These are phyloP conservation scores for Globisporangium megalacanthum DNA, from an alignment of 352 stramenopile genomes.

Conservation along the genomic window DNA sequence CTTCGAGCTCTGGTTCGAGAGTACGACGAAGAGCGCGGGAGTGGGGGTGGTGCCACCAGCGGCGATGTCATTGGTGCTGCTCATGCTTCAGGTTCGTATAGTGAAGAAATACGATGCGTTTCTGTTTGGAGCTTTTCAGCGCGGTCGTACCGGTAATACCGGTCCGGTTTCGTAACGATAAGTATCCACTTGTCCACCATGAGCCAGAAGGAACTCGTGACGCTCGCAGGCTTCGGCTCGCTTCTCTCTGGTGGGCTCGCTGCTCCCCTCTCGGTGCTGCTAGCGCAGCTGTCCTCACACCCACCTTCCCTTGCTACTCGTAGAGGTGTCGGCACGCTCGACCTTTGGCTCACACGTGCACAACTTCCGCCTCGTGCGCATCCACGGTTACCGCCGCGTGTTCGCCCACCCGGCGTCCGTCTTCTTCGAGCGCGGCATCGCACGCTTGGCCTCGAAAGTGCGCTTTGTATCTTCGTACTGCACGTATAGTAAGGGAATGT, in stretches of 20 bases:
- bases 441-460: constrained; percentile 78
- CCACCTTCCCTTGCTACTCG: not conserved
- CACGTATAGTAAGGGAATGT: too few species aligned
- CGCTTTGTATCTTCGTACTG: too few species aligned
- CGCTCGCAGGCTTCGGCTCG: constrained; percentile 89
- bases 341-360: constrained; percentile 84
- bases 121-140: too few species aligned
- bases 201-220: constrained; percentile 26
- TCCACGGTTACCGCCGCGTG: constrained; percentile 84
- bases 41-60: not conserved
- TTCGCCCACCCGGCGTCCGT: constrained; percentile 91
- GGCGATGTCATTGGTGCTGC: constrained; percentile 3
- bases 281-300: not conserved
- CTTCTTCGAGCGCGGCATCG: constrained; percentile 91
- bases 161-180: too few species aligned
- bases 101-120: too few species aligned
- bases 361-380: constrained; percentile 85
- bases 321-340: constrained; percentile 71
- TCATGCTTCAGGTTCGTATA: constrained; percentile 3
- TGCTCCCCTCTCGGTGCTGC: not conserved
- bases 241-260: constrained; percentile 64
- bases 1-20: constrained; percentile 64
- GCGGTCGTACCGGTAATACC: too few species aligned
- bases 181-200: too few species aligned
- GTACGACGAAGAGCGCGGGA: constrained; percentile 58